A percentile compares a stretch with the other conserved stretches of the same genome.
phyloP scores from a whole-genome alignment of 2,329 filamentous ascomycete genomes.

The Colletotrichum ledebouriae region DNA sequence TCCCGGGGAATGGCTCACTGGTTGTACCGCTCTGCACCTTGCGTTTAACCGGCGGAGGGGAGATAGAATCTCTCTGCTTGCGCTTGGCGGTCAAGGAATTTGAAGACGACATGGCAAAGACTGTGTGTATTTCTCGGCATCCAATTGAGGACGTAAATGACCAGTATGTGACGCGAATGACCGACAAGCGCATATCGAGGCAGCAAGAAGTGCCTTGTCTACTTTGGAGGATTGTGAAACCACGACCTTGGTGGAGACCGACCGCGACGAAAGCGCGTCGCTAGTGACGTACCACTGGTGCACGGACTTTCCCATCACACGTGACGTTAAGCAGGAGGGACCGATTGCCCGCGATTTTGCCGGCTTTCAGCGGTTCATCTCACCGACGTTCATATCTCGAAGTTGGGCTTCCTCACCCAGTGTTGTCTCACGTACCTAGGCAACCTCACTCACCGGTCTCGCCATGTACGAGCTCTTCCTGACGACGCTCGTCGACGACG shows the following conservation, averaged over 20 bases:
- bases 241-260: constrained; percentile 1
- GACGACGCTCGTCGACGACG: constrained; percentile 64
- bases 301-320: constrained; percentile 15
- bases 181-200: constrained; percentile 19
- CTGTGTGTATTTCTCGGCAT: background rate
- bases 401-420: background rate
- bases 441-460: background rate
- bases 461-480: constrained; percentile 73
- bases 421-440: background rate
- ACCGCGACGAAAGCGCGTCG: constrained; percentile 25
- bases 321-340: background rate
- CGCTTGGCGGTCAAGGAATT: constrained; percentile 49
- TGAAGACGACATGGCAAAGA: constrained; percentile 28
- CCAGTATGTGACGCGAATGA: background rate
- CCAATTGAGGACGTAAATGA: background rate
- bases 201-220: too few species aligned
- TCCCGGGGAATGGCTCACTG: constrained; percentile 53
- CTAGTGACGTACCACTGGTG: constrained; percentile 7
- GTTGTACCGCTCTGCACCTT: constrained; percentile 66
- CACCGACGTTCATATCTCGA: background rate
- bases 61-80: constrained; percentile 59
- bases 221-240: constrained; percentile 20
- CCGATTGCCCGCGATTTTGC: constrained; percentile 18
- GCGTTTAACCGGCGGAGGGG: constrained; percentile 67
- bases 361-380: background rate